These are phyloP conservation scores for Eucalyptus caleyi DNA, from an alignment of 345 rosid genomes.

Conservation along the genomic window DNA sequence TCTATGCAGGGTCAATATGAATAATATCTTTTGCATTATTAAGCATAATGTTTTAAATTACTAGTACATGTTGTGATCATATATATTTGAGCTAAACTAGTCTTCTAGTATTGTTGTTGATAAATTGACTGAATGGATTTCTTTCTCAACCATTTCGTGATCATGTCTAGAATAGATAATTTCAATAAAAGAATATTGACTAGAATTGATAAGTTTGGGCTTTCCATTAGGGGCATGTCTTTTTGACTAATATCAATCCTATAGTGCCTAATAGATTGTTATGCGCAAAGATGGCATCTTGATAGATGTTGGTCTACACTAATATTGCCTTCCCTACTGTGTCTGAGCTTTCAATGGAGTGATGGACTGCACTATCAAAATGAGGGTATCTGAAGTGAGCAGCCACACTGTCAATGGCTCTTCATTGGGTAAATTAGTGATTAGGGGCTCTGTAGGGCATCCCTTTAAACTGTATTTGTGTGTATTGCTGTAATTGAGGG, in stretches of 20 bases:
- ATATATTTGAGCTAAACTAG: not conserved
- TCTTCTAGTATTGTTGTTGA: not conserved
- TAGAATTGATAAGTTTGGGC: not conserved
- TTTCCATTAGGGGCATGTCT: not conserved
- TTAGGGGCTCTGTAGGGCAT: not conserved
- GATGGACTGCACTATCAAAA: not conserved
- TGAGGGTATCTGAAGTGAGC: not conserved
- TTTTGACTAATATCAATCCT: not conserved
- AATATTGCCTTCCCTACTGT: not conserved
- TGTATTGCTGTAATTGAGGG: not conserved
- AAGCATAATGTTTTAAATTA: not conserved
- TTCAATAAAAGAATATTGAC: not conserved
- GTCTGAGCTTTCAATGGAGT: not conserved
- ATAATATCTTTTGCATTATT: not conserved
- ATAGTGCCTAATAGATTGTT: not conserved
- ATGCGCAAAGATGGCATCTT: not conserved
- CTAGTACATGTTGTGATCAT: not conserved
- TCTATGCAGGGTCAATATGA: not conserved
- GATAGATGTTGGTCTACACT: not conserved
- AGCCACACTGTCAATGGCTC: not conserved
- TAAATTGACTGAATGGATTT: not conserved
- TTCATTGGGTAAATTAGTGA: not conserved
- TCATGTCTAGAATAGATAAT: not conserved
- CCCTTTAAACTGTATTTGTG: not conserved
- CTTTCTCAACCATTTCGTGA: not conserved